Conservation (phyloP, 768 basidiomycete genomes). For the Auriculariales sp. region DNA sequence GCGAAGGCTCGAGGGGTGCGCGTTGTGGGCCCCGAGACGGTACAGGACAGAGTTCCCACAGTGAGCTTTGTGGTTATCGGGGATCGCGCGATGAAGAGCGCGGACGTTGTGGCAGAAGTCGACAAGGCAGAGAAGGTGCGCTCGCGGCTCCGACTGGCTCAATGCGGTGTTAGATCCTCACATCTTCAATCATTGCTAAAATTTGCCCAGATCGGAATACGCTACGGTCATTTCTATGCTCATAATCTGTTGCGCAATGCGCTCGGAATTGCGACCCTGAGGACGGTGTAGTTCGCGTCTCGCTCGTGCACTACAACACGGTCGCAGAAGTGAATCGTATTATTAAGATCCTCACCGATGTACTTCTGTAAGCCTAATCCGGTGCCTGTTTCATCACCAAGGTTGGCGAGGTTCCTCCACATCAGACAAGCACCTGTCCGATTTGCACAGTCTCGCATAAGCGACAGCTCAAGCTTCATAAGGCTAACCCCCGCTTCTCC, state of each 20-base stretch:
- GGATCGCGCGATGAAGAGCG: conserved; percentile 38
- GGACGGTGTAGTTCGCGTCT: conserved; percentile 62
- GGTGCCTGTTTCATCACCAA: too few relatives aligned
- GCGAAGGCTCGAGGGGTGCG: conserved; percentile 45
- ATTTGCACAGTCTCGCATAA: too few relatives aligned
- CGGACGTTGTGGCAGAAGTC: conserved; percentile 47
- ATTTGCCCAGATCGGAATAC: conserved; percentile 48
- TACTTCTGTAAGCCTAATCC: not conserved
- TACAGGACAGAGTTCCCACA: conserved; percentile 41
- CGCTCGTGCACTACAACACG: conserved; percentile 70
- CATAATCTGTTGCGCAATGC: conserved; percentile 41
- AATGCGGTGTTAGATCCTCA: not conserved
- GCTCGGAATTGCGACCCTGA: conserved; percentile 21
- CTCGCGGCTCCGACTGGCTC: conserved; percentile 4
- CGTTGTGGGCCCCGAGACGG: conserved; percentile 44
- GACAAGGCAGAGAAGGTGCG: conserved; percentile 50
- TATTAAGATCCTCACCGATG: conserved; percentile 18
- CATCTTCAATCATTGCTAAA: not conserved
- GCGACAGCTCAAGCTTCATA: too few relatives aligned
- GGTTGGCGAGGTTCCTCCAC: too few relatives aligned
- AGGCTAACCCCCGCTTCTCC: too few relatives aligned
- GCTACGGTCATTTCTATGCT: conserved; percentile 69
- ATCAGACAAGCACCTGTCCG: too few relatives aligned
- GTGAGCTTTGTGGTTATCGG: conserved; percentile 59
- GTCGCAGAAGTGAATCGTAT: conserved; percentile 51